Base-by-base conservation (phyloP, 169 alveolate species). In the Plasmodium gaboni region DNA sequence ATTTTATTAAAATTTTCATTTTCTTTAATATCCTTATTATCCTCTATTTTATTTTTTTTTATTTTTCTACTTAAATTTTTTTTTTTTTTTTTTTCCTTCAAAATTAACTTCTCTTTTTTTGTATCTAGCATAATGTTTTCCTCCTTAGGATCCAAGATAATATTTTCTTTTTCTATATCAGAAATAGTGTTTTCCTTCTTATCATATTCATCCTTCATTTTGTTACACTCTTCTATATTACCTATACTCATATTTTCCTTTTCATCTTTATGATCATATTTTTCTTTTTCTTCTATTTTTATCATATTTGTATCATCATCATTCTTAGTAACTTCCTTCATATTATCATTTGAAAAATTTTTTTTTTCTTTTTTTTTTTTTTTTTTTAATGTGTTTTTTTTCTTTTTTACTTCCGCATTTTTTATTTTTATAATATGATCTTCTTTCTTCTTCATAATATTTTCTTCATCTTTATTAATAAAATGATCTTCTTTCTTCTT, bases 141-240 rank as follows among this genome's bases (percentile, higher is more conserved):
- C 22, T 59, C 22, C 3, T 59, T 17, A 12, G 19, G 5, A 59
- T 59, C 26, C 13, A 59, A 59, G 28, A 8, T 9, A 15, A 13
- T 17, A n/a, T 17, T 59, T 59, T 59, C 68, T 17, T 59, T 10
- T 59, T 59, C 68, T 17, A 15, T 59, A 17, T 17, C 5, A 8
- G 19, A 17, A 59, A 13, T 9, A 1, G 5, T 17, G 4, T 59
- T 59, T 15, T 22, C 26, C 15, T 70, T 48, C 17, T 68, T 26
- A 26, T 38, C 55, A 13, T n/a, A 28, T 10, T 68, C 74, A 68
- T 53, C 74, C 63, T 7, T 51, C 2, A 53, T 32, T 10, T 19
- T 67, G 15, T 67, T 50, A 26, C 19, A 26, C 15, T 50, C 60
- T 13, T 22, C 63, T 68, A 28, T 8, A 32, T 32, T 32, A 32